A percentile compares a stretch with the other conserved stretches of the same genome.
Conservation (phyloP, 805 yeast genomes). For the Blastobotrys chiropterorum region DNA sequence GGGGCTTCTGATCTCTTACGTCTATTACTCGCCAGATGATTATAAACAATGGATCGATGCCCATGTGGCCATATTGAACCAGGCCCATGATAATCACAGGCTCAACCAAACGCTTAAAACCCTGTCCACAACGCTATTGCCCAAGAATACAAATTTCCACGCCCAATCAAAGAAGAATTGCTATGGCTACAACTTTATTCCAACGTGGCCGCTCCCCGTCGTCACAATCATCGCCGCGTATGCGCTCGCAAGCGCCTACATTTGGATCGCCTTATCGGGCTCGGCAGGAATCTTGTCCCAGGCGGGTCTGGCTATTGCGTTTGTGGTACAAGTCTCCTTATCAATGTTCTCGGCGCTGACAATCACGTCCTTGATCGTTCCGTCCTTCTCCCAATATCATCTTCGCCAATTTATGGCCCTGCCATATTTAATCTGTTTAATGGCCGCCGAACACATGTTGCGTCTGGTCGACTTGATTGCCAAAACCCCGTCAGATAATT, state of each 20-base stretch:
- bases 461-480: slow-evolving; percentile 39
- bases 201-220: slow-evolving; percentile 18
- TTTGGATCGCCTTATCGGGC: slow-evolving; percentile 36
- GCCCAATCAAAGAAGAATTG: neutral
- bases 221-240: slow-evolving; percentile 25
- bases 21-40: neutral
- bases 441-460: slow-evolving; percentile 44
- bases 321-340: slow-evolving; percentile 35
- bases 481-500: slow-evolving; percentile 37
- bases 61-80: neutral
- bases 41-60: neutral
- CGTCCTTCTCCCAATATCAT: slow-evolving; percentile 28
- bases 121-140: slow-evolving; percentile 1
- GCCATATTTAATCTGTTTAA: slow-evolving; percentile 37
- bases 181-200: slow-evolving; percentile 10
- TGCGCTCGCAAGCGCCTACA: slow-evolving; percentile 29
- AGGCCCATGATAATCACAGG: neutral
- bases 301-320: slow-evolving; percentile 41
- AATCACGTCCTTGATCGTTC: slow-evolving; percentile 34
- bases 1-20: slow-evolving; percentile 1
- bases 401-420: slow-evolving; percentile 35
- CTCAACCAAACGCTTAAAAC: neutral
- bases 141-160: neutral
- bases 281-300: slow-evolving; percentile 41
- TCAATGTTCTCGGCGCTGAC: slow-evolving; percentile 41